Base-by-base conservation (phyloP, 2,329 filamentous ascomycete species). In the Verticillium isaacii region DNA sequence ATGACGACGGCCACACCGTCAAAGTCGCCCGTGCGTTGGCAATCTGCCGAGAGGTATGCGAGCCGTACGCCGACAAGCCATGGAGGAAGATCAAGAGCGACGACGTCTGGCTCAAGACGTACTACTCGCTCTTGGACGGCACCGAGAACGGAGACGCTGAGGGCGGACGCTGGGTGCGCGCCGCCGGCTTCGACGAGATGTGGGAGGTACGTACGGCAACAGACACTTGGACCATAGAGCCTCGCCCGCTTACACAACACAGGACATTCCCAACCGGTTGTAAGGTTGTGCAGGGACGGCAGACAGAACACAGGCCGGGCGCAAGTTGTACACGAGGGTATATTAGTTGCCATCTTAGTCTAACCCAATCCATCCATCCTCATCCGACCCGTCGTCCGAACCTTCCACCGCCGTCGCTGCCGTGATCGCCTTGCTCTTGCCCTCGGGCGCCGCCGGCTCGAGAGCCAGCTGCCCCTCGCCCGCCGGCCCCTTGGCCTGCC, bases 1-100 rank as follows among this genome's bases (percentile, higher is more conserved):
- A 81, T 0, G 93, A 97, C 66, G 93, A 97, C 73, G 93, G 93
- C 0, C 94, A 98, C 75, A 81, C 86, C 11, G 81, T 88, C 60
- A 97, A 97, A 74, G 76, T 96, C 5, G 80, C 89, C 8, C 80
- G 93, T 36, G 88, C 91, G 1, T 73, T 95, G 19, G 83, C 84
- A 4, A 75, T 92, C 68, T 91, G 86, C 1, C 80, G 89, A 71
- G 71, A 79, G 36, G 69, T 82, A 1, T 32, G 81, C 59, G 68
- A 71, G 66, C 71, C 73, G 50, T 89, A 78, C 66, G 68, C 72
- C 14, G 72, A 77, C 29, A 76, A 72, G 61, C 74, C 80, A 3
- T 82, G 82, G 78, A 78, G 85, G 34, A 73, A 75, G 59, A 73
- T 92, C 45, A 81, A 80, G 64, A 80, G 79, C 0, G 81, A 82